These are phyloP conservation scores for Podospora conica DNA, from an alignment of 495 filamentous ascomycete genomes.

Conservation along the genomic window DNA sequence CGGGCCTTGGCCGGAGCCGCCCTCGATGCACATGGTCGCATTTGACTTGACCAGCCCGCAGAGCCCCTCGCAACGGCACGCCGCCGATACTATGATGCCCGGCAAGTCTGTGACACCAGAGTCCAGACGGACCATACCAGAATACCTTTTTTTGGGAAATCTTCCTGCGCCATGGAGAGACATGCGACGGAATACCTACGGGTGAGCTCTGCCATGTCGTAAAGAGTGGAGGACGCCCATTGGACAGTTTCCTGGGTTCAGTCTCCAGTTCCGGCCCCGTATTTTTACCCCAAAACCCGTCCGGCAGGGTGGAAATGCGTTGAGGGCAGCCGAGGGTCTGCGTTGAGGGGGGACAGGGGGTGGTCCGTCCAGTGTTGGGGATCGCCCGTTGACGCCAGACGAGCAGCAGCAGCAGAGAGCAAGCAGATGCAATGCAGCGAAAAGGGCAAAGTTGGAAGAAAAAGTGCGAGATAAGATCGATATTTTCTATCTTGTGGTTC, in stretches of 20 bases:
- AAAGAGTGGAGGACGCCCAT: not conserved
- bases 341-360: constrained; percentile 8
- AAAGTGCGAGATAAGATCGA: not conserved
- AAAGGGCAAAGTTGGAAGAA: too few relatives aligned
- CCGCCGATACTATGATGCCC: not conserved
- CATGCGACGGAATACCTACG: not conserved
- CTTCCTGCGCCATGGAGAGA: not conserved
- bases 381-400: not conserved
- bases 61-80: not conserved
- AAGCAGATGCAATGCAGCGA: not conserved
- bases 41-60: not conserved
- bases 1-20: not conserved
- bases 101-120: too few relatives aligned
- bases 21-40: not conserved
- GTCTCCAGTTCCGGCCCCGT: not conserved
- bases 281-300: constrained; percentile 17
- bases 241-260: not conserved
- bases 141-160: not conserved
- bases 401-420: not conserved
- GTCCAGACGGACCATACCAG: not conserved
- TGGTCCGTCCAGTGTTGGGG: constrained; percentile 4
- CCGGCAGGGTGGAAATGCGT: constrained; percentile 13
- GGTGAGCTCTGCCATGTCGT: not conserved
- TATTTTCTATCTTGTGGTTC: not conserved
- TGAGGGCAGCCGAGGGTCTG: constrained; percentile 11